A percentile compares a stretch with the other conserved stretches of the same genome.
Evolutionary conservation across 768 basidiomycete species (phyloP).

Genomic region (Tricholoma sp.): DNA sequence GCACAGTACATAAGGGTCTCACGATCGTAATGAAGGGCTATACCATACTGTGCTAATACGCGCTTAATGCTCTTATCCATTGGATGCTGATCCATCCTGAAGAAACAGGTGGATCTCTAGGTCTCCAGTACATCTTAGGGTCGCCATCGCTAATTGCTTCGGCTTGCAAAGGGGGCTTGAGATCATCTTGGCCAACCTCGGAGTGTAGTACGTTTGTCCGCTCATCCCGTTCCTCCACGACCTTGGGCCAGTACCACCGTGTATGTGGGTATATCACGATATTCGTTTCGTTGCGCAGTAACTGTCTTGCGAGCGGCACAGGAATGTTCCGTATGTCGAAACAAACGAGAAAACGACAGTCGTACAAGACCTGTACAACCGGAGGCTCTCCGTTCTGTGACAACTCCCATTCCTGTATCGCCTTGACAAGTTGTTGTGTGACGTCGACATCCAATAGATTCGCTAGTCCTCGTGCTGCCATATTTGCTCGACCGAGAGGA

Average conservation of each 20-base stretch:
- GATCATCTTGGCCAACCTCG: slow-evolving; percentile 4
- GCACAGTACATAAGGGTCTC: too few species aligned
- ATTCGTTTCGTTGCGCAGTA: slow-evolving; percentile 17
- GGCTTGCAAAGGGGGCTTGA: neutral
- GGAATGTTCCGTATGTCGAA: slow-evolving; percentile 44
- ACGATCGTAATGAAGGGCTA: too few species aligned
- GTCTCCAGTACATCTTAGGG: slow-evolving; percentile 4
- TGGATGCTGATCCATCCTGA: slow-evolving; percentile 38
- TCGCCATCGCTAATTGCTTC: neutral
- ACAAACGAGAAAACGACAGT: slow-evolving; percentile 56
- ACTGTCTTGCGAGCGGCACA: slow-evolving; percentile 20
- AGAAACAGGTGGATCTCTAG: slow-evolving; percentile 6
- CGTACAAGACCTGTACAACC: slow-evolving; percentile 46
- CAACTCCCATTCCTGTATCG: slow-evolving; percentile 7
- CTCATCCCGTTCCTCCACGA: slow-evolving; percentile 25
- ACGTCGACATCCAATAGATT: slow-evolving; percentile 36
- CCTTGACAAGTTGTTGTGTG: slow-evolving; percentile 25
- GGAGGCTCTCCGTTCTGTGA: slow-evolving; percentile 11
- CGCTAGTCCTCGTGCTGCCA: slow-evolving; percentile 16
- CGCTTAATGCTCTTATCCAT: slow-evolving; percentile 37
- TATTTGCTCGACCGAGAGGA: slow-evolving; percentile 30
- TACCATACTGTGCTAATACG: slow-evolving; percentile 15
- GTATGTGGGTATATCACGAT: slow-evolving; percentile 33
- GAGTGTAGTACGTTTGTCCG: slow-evolving; percentile 11
- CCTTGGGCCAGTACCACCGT: slow-evolving; percentile 45